These are phyloP conservation scores for Biscutella laevigata DNA, from an alignment of 441 rosid genomes.

Conservation along the genomic window DNA sequence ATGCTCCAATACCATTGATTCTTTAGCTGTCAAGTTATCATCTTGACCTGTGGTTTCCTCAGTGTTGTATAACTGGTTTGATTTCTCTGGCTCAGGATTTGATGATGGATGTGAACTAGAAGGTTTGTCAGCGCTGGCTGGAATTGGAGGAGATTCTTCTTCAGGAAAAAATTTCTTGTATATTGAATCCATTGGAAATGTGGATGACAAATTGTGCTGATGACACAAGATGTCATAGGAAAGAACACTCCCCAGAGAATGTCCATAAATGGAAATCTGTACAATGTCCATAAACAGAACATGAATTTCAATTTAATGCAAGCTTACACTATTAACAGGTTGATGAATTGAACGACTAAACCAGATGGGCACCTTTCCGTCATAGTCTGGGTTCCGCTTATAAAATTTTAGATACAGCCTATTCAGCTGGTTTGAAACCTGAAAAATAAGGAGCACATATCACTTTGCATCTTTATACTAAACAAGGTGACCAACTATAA, in stretches of 20 bases:
- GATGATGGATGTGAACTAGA: conserved; percentile 21
- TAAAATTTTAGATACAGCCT: conserved; percentile 64
- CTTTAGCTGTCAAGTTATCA: conserved; percentile 25
- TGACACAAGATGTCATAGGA: conserved; percentile 96
- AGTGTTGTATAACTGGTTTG: conserved; percentile 20
- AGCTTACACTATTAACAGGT: conserved; percentile 13
- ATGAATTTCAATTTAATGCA: not conserved
- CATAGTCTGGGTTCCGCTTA: conserved; percentile 87
- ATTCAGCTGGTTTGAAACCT: conserved; percentile 93
- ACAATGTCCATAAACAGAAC: conserved; percentile 5
- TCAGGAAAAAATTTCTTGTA: conserved; percentile 41
- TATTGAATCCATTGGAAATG: conserved; percentile 76
- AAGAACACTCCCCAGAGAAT: conserved; percentile 92
- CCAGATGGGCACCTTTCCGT: conserved; percentile 69
- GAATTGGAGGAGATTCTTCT: conserved; percentile 30
- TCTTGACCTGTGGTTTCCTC: conserved; percentile 25
- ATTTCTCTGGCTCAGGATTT: conserved; percentile 28
- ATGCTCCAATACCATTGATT: conserved; percentile 24
- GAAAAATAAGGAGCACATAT: conserved; percentile 14
- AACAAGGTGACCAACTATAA: not conserved
- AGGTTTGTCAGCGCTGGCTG: conserved; percentile 22
- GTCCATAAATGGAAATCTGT: conserved; percentile 87
- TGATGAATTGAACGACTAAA: conserved; percentile 17
- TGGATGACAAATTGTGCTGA: conserved; percentile 75
- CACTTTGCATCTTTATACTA: not conserved